phyloP scores from a whole-genome alignment of 2,329 filamentous ascomycete species.

The Aspergillus ustus region DNA sequence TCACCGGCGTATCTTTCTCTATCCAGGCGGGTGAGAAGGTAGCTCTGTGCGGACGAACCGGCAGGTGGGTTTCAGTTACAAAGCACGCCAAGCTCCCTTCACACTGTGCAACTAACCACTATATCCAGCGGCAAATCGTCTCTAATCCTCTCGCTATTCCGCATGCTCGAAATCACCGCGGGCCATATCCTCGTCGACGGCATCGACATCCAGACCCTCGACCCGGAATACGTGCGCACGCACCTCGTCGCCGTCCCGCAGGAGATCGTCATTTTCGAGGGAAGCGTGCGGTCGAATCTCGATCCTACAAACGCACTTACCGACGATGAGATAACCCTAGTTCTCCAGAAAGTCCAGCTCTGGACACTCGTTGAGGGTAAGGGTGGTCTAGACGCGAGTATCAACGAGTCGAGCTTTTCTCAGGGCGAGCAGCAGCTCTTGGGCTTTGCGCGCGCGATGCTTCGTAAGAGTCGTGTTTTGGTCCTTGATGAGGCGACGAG shows the following conservation, averaged over 20 bases:
- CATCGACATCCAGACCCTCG: conserved; percentile 26
- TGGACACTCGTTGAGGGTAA: neutral
- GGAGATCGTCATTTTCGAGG: conserved; percentile 26
- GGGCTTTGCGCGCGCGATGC: conserved; percentile 69
- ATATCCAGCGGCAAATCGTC: conserved; percentile 27
- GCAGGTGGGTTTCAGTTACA: neutral
- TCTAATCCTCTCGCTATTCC: conserved; percentile 29
- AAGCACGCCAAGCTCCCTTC: neutral
- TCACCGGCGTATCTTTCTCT: neutral
- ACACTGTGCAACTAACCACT: neutral
- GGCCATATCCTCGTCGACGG: conserved; percentile 33
- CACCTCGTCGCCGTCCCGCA: conserved; percentile 30
- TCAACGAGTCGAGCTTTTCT: conserved; percentile 59
- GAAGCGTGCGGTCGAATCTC: neutral
- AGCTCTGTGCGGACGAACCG: neutral
- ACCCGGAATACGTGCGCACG: conserved; percentile 21
- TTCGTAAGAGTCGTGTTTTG: neutral
- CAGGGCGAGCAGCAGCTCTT: conserved; percentile 76
- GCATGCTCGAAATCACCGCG: conserved; percentile 31
- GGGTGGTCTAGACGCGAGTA: conserved; percentile 23
- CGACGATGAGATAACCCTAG: neutral
- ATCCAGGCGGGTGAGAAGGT: neutral
- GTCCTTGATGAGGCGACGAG: neutral
- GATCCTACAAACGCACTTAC: neutral
- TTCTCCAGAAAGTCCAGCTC: neutral